phyloP scores from a whole-genome alignment of 768 basidiomycete species.

The Leccinum aurantiacum region DNA sequence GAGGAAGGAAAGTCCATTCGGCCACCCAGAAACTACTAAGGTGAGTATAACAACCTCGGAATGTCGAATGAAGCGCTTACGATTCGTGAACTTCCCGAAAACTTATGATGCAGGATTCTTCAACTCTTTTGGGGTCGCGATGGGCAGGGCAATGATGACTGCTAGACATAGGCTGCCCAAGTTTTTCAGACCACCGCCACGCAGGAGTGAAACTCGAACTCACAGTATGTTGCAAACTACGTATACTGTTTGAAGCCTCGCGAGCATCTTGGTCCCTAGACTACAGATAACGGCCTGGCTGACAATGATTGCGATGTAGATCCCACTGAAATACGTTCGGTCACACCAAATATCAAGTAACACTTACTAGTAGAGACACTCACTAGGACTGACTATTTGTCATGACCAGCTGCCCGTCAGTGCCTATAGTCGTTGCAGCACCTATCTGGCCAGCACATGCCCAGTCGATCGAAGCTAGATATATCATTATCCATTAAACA shows the following conservation, averaged over 20 bases:
- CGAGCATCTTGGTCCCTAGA: slow-evolving; percentile 60
- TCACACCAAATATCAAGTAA: slow-evolving; percentile 37
- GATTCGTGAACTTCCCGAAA: slow-evolving; percentile 57
- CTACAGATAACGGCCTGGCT: slow-evolving; percentile 64
- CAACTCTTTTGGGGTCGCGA: slow-evolving; percentile 56
- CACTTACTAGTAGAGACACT: slow-evolving; percentile 29
- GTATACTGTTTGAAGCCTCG: slow-evolving; percentile 60
- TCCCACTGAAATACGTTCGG: slow-evolving; percentile 45
- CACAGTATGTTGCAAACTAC: slow-evolving; percentile 41
- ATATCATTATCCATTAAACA: slow-evolving; percentile 38
- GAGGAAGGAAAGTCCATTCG: slow-evolving; percentile 45
- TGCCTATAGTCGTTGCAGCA: slow-evolving; percentile 60
- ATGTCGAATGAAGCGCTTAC: slow-evolving; percentile 31
- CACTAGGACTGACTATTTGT: slow-evolving; percentile 31
- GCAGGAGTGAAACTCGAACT: slow-evolving; percentile 3
- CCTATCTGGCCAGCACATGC: slow-evolving; percentile 60
- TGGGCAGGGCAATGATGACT: slow-evolving; percentile 58
- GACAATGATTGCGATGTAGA: slow-evolving; percentile 59
- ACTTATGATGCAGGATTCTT: slow-evolving; percentile 60
- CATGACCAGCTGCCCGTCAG: slow-evolving; percentile 14
- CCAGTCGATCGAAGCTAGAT: slow-evolving; percentile 57
- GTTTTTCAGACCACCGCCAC: background rate
- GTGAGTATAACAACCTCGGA: background rate
- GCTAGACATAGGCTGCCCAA: slow-evolving; percentile 14
- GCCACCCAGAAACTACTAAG: slow-evolving; percentile 39